These are phyloP conservation scores for Alternaria tenuissima DNA, from an alignment of 2,329 filamentous ascomycete species.

Conservation along the genomic window DNA sequence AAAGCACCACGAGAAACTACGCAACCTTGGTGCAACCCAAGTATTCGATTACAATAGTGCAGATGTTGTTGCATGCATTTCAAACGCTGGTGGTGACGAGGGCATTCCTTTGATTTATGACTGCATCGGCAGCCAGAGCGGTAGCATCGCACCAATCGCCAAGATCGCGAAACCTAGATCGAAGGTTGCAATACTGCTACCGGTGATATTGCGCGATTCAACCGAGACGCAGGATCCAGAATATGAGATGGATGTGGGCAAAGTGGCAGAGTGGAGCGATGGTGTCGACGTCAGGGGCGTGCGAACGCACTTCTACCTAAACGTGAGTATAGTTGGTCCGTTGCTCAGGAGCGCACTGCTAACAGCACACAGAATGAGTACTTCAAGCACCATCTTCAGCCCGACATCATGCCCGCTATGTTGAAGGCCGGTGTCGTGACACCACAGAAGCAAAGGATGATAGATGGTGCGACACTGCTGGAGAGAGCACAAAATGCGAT, in stretches of 20 bases:
- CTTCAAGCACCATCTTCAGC: constrained; percentile 63
- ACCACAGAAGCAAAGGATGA: constrained; percentile 53
- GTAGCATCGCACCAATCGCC: constrained; percentile 51
- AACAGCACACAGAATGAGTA: constrained; percentile 58
- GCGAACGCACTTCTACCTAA: constrained; percentile 63
- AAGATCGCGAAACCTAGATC: constrained; percentile 58
- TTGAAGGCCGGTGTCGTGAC: constrained; percentile 51
- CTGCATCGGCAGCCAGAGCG: constrained; percentile 45
- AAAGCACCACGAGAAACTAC: constrained; percentile 51
- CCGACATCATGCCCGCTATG: constrained; percentile 63
- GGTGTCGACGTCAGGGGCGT: constrained; percentile 64
- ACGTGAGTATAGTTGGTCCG: constrained; percentile 48
- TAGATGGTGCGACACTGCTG: constrained; percentile 54
- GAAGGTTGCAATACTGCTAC: constrained; percentile 67
- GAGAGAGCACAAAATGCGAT: constrained; percentile 56
- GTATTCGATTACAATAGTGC: constrained; percentile 53
- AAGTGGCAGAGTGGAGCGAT: constrained; percentile 59
- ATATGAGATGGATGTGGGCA: constrained; percentile 63
- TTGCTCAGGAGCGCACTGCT: not conserved
- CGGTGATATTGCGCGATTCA: constrained; percentile 65
- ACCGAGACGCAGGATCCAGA: constrained; percentile 58
- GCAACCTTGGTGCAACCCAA: constrained; percentile 47
- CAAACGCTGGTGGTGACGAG: constrained; percentile 13
- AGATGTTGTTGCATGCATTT: constrained; percentile 43
- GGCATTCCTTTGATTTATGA: constrained; percentile 44